Evolutionary conservation across 169 alveolate species (phyloP), one percentile per base, ranked within the genome.

Genomic region (Cryptosporidium muris): DNA sequence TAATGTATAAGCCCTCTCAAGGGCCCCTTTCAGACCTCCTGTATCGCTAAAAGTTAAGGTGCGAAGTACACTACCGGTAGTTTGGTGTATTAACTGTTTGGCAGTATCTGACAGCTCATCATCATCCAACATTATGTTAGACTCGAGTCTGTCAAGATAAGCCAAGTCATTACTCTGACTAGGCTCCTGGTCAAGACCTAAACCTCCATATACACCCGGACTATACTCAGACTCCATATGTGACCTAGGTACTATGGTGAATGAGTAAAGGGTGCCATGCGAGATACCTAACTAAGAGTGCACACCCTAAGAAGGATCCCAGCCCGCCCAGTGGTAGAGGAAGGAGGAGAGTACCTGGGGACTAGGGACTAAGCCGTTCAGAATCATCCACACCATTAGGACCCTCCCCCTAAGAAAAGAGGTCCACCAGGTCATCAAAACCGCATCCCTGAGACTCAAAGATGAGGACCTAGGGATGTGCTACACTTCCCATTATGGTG

Each of bases 401-500:
- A 58, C 52, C 40, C 51, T 51, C 56, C 54, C 43, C 85, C 85
- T 64, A 48, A 16, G 80, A 62, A 51, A 36, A 47, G 58, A 64
- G 40, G 51, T 14, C 68, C 60, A 49, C 40, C 40, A 68, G 85
- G 68, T 74, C 85, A 74, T 74, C 85, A 74, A 74, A 14, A 58
- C 85, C 85, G 85, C 60, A 54, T 0, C 64, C 64, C 64, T 52
- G 47, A 68, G 62, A 56, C 12, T 11, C 34, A 48, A 9, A 58
- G 3, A 25, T 54, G 74, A 49, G 49, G 48, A 74, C 1, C 14
- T 36, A 45, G 14, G 68, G 65, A 47, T 1, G 45, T 14, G 85
- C 63, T 53, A 74, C 42, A 63, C 85, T 74, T 74, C 85, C 85
- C 85, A 48, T 74, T 58, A 16, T 93, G 94, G 94, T 92, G 90